Evolutionary conservation across 108 stramenopile species (phyloP).

Genomic region (Skeletonema grethae): DNA sequence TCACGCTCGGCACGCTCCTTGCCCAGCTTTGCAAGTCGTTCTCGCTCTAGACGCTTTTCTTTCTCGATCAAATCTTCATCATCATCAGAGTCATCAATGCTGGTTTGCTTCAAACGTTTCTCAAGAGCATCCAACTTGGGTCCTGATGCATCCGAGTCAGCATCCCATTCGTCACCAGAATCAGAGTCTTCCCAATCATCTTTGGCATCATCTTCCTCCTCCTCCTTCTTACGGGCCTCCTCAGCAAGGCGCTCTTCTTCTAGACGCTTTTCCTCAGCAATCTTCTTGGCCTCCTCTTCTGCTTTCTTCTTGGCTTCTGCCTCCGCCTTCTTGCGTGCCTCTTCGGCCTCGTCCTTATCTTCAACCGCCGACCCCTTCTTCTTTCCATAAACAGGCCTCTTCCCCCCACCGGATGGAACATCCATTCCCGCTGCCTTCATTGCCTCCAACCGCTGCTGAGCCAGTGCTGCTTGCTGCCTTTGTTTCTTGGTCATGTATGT

Average conservation of each 20-base stretch:
- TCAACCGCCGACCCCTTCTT: slow-evolving; percentile 29
- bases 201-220: slow-evolving; percentile 45
- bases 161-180: slow-evolving; percentile 88
- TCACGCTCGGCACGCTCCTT: slow-evolving; percentile 84
- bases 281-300: slow-evolving; percentile 31
- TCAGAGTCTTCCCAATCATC: slow-evolving; percentile 80
- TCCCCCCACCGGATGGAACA: slow-evolving; percentile 24
- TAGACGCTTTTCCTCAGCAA: slow-evolving; percentile 24
- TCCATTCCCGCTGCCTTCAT: slow-evolving; percentile 91
- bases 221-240: slow-evolving; percentile 43
- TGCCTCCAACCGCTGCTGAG: slow-evolving; percentile 74
- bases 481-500: slow-evolving; percentile 94
- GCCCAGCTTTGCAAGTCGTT: slow-evolving; percentile 79
- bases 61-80: slow-evolving; percentile 86
- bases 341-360: slow-evolving; percentile 25
- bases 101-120: slow-evolving; percentile 67
- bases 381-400: slow-evolving; percentile 47
- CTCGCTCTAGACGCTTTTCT: slow-evolving; percentile 84
- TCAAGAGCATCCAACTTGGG: slow-evolving; percentile 80
- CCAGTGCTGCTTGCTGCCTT: slow-evolving; percentile 74
- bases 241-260: slow-evolving; percentile 37
- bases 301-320: slow-evolving; percentile 20
- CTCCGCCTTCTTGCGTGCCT: slow-evolving; percentile 29
- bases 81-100: slow-evolving; percentile 55
- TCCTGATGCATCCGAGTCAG: slow-evolving; percentile 67